phyloP scores from a whole-genome alignment of 2,329 filamentous ascomycete genomes.

The Ascochyta rabiei region DNA sequence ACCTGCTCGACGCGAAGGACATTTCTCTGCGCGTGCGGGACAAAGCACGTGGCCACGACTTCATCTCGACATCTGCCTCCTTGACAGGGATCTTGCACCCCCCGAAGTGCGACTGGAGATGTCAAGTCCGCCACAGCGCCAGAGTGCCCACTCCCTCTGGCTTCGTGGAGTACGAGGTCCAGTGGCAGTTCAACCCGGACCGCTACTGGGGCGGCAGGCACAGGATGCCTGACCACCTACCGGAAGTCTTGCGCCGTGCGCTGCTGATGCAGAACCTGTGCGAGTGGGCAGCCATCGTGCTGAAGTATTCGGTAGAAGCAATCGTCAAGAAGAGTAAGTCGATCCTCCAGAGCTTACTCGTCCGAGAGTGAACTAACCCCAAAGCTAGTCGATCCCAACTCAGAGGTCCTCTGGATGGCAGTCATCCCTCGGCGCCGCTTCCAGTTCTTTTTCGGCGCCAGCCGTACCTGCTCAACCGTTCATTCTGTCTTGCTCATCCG shows the following conservation, averaged over 20 bases:
- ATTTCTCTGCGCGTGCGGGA: background rate
- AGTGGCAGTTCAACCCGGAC: background rate
- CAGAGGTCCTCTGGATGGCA: background rate
- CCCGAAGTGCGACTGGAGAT: background rate
- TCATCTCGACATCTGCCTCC: background rate
- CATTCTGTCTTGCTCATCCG: conserved; percentile 2
- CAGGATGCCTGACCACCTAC: background rate
- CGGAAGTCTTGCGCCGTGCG: background rate
- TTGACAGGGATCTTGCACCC: background rate
- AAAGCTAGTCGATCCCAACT: background rate
- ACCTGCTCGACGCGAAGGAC: background rate
- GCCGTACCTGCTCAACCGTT: background rate
- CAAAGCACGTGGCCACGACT: background rate
- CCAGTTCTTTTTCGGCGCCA: background rate
- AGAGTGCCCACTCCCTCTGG: background rate
- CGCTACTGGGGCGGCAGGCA: background rate
- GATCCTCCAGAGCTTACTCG: background rate
- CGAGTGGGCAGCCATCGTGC: background rate
- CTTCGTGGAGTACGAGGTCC: background rate
- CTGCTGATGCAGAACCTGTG: background rate
- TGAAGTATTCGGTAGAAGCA: background rate
- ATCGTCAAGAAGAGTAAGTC: background rate
- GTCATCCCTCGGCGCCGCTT: background rate
- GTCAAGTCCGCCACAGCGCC: background rate
- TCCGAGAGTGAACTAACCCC: background rate